Percentiles rank a stretch among this genome's conserved stretches.
These are phyloP conservation scores for Coelastrella sp. DNA, from an alignment of 139 green algal genomes.

Conservation along the genomic window DNA sequence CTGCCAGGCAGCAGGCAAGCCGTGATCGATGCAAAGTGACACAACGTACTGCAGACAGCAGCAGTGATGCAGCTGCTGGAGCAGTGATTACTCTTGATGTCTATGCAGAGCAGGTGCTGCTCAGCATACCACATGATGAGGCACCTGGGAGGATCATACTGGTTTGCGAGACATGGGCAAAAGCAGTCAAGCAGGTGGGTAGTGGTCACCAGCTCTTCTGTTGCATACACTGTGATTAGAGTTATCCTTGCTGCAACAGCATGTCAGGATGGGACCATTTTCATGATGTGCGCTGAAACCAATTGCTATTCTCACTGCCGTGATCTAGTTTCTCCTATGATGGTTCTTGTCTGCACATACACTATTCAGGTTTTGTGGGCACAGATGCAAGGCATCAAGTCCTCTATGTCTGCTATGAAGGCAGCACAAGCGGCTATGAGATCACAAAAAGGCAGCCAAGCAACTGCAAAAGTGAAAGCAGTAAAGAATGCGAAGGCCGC, in stretches of 20 bases:
- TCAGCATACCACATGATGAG: conserved; percentile 62
- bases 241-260: too few species aligned
- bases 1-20: conserved; percentile 26
- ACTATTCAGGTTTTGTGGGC: conserved; percentile 30
- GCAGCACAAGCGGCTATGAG: conserved; percentile 4
- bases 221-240: too few species aligned
- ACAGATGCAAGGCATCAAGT: background rate
- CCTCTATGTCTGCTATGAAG: background rate
- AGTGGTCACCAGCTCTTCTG: too few species aligned
- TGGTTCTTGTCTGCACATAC: too few species aligned
- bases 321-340: too few species aligned
- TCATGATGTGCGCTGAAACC: too few species aligned
- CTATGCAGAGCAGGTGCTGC: conserved; percentile 47
- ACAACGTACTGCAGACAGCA: background rate
- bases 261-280: too few species aligned
- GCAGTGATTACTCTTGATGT: conserved; percentile 47
- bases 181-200: conserved; percentile 70
- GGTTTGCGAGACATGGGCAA: conserved; percentile 71
- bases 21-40: conserved; percentile 29
- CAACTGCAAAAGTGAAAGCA: background rate
- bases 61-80: background rate
- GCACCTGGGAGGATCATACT: conserved; percentile 56
- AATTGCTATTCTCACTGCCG: too few species aligned
- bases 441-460: background rate
- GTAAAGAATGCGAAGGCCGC: conserved; percentile 37